phyloP scores from a whole-genome alignment of 805 yeast genomes.

The Metschnikowia cubensis region DNA sequence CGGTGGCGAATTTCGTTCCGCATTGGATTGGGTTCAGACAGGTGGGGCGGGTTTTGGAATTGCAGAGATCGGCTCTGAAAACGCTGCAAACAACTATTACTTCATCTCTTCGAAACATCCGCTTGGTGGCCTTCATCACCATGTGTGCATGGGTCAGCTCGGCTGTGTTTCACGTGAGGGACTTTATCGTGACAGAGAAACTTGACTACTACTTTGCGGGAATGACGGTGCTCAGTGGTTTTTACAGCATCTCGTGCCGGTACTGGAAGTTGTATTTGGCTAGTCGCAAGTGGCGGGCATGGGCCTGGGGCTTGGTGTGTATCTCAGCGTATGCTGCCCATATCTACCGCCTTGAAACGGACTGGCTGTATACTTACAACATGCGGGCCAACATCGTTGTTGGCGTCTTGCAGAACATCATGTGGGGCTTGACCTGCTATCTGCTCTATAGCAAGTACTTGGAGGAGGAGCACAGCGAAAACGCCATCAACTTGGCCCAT shows the following conservation, averaged over 20 bases:
- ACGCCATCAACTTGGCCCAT: conserved; percentile 20
- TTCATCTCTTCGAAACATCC: conserved; percentile 19
- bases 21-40: conserved; percentile 19
- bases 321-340: conserved; percentile 56
- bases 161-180: conserved; percentile 84
- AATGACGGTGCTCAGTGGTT: conserved; percentile 75
- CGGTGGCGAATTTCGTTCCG: conserved; percentile 44
- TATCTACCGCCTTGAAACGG: conserved; percentile 56
- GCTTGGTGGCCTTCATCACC: conserved; percentile 51
- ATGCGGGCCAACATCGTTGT: conserved; percentile 83
- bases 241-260: conserved; percentile 63
- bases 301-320: conserved; percentile 39
- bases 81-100: neutral
- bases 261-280: conserved; percentile 54
- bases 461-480: conserved; percentile 17
- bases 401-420: conserved; percentile 69
- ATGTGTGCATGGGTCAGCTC: conserved; percentile 88
- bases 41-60: conserved; percentile 3
- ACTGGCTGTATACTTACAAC: conserved; percentile 91
- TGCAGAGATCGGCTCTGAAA: neutral
- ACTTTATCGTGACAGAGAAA: conserved; percentile 72
- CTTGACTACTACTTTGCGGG: conserved; percentile 94
- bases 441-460: conserved; percentile 29
- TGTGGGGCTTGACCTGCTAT: conserved; percentile 29
- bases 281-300: conserved; percentile 20